Evolutionary conservation across 345 rosid genomes (phyloP), one percentile per base, ranked within the genome.

Genomic region (Salix arbutifolia): DNA sequence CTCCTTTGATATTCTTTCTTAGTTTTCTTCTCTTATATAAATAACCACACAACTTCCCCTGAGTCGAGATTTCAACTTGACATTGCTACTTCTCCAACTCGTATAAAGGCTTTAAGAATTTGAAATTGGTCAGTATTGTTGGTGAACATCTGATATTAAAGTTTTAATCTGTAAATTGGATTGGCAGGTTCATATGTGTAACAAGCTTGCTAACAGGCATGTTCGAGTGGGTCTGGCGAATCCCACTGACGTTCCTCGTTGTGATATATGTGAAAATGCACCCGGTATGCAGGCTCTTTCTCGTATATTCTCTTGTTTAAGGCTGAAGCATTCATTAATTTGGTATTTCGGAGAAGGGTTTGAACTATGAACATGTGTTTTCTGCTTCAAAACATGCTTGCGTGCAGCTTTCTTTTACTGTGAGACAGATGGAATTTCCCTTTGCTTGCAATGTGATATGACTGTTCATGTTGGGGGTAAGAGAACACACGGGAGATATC

Each of bases 361-460:
- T 9, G 53, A 19, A 23, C n/a, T 53, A 52, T 28, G 12, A 26
- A 69, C 77, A 60, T n/a, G 56, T 73, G 31, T 75, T 42, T 18
- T 62, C 64, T 25, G 40, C 67, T 11, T 87, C 72, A 53, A 77
- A 62, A 65, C 28, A 46, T 60, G 25, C 30, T 19, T 83, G 78
- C 79, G 26, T 78, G 75, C 42, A 94, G 97, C 97, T 58, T 94
- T 94, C 88, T 91, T 94, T 80, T 91, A 89, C 87, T 94, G 98
- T 60, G 95, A 92, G 84, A 76, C 89, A 79, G 95, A 91, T 72
- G 97, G 97, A 77, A 91, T 83, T 80, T 92, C 94, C 23, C 94
- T 91, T 74, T 94, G 95, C 82, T 83, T 94, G 81, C 91, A 91
- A 78, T 91, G 98, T 70, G 97, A 94, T 70, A 89, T 88, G 92